Evolutionary conservation across 208 protist genomes (phyloP), one percentile per base, ranked within the genome.

Genomic region (Leptomonas pyrrhocoris): DNA sequence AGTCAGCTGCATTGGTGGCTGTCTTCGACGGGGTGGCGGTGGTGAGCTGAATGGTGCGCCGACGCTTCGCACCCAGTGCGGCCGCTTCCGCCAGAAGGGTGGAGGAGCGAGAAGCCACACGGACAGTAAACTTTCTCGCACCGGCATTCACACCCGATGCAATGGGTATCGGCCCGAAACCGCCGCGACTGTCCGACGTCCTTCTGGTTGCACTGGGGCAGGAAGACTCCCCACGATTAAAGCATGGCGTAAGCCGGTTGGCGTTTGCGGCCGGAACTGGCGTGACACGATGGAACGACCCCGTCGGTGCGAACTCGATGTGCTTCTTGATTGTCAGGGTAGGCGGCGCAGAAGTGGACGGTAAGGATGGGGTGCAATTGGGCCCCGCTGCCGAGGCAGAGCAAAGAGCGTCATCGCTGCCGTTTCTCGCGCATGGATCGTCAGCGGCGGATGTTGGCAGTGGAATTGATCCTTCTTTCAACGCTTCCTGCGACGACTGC

Each of bases 241-340:
- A 7, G 15, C 2, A 6, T 5, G 60, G 21, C 2, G 27, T 12
- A 28, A 9, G 1, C 13, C 74, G 60, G 31, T 81, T 81, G 16
- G 46, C 23, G 50, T 81, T 81, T 23, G 63, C n/a, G 25, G 75
- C 75, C 12, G 75, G 34, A 30, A 81, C 75, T 0, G 55, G 23
- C 19, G 57, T 70, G 8, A 81, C 56, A 3, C 50, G 51, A 27
- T 71, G 51, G 18, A 81, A 56, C 11, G n/a, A 55, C 15, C 18
- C 13, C 18, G 9, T 63, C 2, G 61, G 57, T 11, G 55, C 70
- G 58, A 82, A 82, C 5, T 34, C 74, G 49, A 82, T 74, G 40
- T 40, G 63, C 38, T 77, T 77, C 38, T 49, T 67, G 23, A 1
- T 12, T 1, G 11, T 11, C 43, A 11, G 21, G 18, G 15, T 16